A percentile compares a stretch with the other conserved stretches of the same genome.
Evolutionary conservation across 352 stramenopile species (phyloP).

Genomic region (Aphanomyces cochlioides): DNA sequence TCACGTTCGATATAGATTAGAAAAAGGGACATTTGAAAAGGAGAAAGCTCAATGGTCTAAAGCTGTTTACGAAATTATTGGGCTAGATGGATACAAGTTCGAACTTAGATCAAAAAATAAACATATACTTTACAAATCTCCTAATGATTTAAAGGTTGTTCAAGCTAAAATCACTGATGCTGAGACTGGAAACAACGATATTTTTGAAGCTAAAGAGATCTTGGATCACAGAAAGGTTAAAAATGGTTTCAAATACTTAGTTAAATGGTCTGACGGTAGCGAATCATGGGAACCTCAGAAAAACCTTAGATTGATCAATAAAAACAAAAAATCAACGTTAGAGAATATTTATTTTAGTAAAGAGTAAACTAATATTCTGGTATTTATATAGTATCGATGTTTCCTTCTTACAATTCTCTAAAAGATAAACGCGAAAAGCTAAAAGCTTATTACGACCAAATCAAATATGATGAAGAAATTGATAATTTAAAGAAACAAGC

Average conservation of each 20-base stretch:
- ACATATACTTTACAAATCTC: background rate
- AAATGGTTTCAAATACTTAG: background rate
- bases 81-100: background rate
- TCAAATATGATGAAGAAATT: too few relatives aligned
- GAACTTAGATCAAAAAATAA: background rate
- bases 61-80: constrained; percentile 1
- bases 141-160: background rate
- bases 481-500: too few relatives aligned
- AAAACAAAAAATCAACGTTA: constrained; percentile 1
- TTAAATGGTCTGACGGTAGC: background rate
- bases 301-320: constrained; percentile 3
- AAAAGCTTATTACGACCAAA: too few relatives aligned
- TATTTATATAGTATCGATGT: too few relatives aligned
- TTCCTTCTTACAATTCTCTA: too few relatives aligned
- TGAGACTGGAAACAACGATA: background rate
- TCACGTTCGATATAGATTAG: background rate
- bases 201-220: background rate
- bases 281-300: constrained; percentile 1
- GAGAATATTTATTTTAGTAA: background rate
- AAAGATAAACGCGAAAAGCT: too few relatives aligned
- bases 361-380: too few relatives aligned
- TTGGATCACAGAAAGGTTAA: background rate
- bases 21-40: background rate
- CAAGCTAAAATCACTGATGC: background rate
- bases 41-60: background rate